Evolutionary conservation across 805 yeast species (phyloP), one percentile per base, ranked within the genome.

Genomic region (Saccharomyces paradoxus): DNA sequence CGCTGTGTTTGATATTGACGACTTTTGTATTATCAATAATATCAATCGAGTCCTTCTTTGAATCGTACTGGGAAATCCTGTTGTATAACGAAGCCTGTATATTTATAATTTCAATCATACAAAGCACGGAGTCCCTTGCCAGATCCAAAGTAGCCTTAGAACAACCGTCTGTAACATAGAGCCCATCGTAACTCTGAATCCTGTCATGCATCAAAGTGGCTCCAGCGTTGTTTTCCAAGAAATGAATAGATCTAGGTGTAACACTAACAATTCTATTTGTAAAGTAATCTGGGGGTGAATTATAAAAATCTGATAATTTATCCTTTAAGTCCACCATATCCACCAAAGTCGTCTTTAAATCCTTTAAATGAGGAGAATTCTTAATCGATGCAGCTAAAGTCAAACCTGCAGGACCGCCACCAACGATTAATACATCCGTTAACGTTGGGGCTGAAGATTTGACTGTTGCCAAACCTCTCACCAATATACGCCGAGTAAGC

Each of bases 371-470:
- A 2, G 85, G 82, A 1, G 90, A 84, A 59, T 77, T 77, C 66
- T 87, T 86, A 55, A 92, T 71, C 0, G 96, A 95, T 0, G 96
- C 80, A 4, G 94, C 84, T 41, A 94, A 73, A 1, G 96, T 85
- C 54, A 94, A 73, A 0, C 99, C 99, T 0, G 98, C 98, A 1
- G 98, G 97, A 0, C 99, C 99, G 7, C 96, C 98, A 41, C 99
- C 99, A 41, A 94, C 87, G 53, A 94, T 87, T 7, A 89, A 84
- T 22, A 94, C 81, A 69, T 92, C 97, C 29, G 78, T 73, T 29
- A 65, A 53, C 53, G 71, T 70, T 6, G 66, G 64, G 6, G 53
- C 29, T 12, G 41, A 44, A 17, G 32, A 46, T n/a, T 26, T 26
- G 29, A 50, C 49, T 24, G 60, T 58, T 3, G 65, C 64, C 41